Base-by-base conservation (phyloP, 1,284 basidiomycete species). In the Pseudozyma tsukubaensis region DNA sequence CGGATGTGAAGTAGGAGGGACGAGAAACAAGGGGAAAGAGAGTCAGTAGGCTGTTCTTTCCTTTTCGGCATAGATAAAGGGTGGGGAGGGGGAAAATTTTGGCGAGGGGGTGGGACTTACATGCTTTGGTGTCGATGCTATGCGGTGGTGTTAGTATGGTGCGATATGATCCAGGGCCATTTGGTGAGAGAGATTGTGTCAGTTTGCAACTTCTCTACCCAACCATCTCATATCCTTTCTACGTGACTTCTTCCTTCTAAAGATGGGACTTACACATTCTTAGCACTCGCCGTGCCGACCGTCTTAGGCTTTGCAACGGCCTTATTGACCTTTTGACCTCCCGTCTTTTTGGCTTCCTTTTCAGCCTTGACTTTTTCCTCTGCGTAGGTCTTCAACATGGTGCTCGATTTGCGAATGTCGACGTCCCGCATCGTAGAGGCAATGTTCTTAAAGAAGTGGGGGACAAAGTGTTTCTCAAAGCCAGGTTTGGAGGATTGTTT, bases 381-480 rank as follows among this genome's bases (percentile, higher is more conserved):
- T 2, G 79, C 82, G 12, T 78, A 70, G 43, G 79, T 74, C 47
- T 76, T 78, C 60, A 82, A 66, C 64, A 72, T 73, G 40, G 78
- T 78, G 8, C 70, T 62, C 0, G 67, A 37, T 49, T 81, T 81
- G 24, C 82, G 72, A 45, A 82, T 76, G 47, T 83, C 82, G 35
- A 81, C 80, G 52, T 83, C 82, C 19, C 82, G 68, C 34, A 83
- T 40, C 12, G 65, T 65, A 3, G 72, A 62, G 0, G 66, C 50
- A 40, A 84, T 55, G 18, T 62, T 50, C 19, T 66, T 65, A 59
- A 69, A 55, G 12, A 84, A 48, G 45, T 67, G 62, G 7, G 79
- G 80, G 3, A 75, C 76, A 48, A 84, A 83, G 62, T 82, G 65
- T 57, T 83, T 83, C 34, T 80, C 82, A 59, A 75, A 84, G 1